Evolutionary conservation across 257 asterid genomes (phyloP).

Genomic region (Nicotiana obtusifolia): DNA sequence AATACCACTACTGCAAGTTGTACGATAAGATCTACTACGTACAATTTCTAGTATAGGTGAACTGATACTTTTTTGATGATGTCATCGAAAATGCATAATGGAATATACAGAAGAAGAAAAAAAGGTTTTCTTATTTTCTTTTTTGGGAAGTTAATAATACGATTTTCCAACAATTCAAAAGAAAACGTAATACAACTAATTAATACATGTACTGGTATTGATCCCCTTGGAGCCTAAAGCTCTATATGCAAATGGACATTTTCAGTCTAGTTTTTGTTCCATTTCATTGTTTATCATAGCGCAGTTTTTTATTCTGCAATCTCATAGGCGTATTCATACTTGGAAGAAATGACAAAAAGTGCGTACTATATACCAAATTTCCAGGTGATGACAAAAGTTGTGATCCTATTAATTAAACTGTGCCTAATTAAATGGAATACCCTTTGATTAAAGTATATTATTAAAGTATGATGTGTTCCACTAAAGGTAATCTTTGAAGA

Average conservation of each 20-base stretch:
- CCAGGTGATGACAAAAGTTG: constrained; percentile 1
- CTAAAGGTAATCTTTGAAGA: not conserved
- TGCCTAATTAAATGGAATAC: not conserved
- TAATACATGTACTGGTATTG: not conserved
- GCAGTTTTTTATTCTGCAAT: not conserved
- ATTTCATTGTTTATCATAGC: not conserved
- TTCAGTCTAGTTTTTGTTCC: not conserved
- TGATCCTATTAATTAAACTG: not conserved
- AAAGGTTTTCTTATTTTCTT: no score
- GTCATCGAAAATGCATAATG: not conserved
- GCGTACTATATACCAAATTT: not conserved
- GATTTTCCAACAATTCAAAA: not conserved
- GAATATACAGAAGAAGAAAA: no score
- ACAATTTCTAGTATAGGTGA: not conserved
- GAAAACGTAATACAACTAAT: not conserved
- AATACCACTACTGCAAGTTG: not conserved
- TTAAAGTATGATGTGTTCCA: not conserved
- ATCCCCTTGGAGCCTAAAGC: not conserved
- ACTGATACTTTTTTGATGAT: not conserved
- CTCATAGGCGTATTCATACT: not conserved
- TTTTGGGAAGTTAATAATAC: not conserved
- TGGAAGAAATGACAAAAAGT: not conserved
- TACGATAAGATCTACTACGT: not conserved
- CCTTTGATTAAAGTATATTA: constrained; percentile 2
- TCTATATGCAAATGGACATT: not conserved